Evolutionary conservation across 805 yeast species (phyloP).

Genomic region (Zygotorulaspora florentina): DNA sequence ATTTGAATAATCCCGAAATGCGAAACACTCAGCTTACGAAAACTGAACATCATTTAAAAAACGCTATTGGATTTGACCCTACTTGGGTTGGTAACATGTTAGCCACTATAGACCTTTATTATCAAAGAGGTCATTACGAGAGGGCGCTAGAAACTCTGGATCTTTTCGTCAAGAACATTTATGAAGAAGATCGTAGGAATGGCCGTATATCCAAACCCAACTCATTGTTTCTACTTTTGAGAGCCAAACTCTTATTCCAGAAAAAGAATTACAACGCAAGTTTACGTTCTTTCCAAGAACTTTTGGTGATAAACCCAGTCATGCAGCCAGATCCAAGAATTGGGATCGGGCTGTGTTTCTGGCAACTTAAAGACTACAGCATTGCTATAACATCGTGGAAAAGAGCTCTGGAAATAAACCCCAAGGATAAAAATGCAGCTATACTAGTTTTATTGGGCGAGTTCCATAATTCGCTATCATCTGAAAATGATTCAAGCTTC

Average conservation of each 20-base stretch:
- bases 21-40: constrained; percentile 34
- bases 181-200: constrained; percentile 31
- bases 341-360: constrained; percentile 91
- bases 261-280: constrained; percentile 71
- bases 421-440: constrained; percentile 55
- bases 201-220: constrained; percentile 52
- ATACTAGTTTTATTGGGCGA: constrained; percentile 63
- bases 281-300: constrained; percentile 77
- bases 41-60: constrained; percentile 45
- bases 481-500: constrained; percentile 50
- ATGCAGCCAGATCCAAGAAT: constrained; percentile 87
- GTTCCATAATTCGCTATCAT: constrained; percentile 58
- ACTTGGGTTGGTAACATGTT: constrained; percentile 49
- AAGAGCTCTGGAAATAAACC: constrained; percentile 65
- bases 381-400: constrained; percentile 83
- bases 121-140: constrained; percentile 59
- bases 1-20: constrained; percentile 18
- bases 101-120: constrained; percentile 62
- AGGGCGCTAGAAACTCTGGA: constrained; percentile 70
- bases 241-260: constrained; percentile 73
- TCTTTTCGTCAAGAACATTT: constrained; percentile 43
- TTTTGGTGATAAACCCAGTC: constrained; percentile 69
- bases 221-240: constrained; percentile 72
- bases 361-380: constrained; percentile 75
- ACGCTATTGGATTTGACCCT: constrained; percentile 46